Percentiles rank a stretch among this genome's conserved stretches.
These are phyloP conservation scores for Cladochytrium replicatum DNA, from an alignment of 192 early-diverging fungal genomes.

Conservation along the genomic window DNA sequence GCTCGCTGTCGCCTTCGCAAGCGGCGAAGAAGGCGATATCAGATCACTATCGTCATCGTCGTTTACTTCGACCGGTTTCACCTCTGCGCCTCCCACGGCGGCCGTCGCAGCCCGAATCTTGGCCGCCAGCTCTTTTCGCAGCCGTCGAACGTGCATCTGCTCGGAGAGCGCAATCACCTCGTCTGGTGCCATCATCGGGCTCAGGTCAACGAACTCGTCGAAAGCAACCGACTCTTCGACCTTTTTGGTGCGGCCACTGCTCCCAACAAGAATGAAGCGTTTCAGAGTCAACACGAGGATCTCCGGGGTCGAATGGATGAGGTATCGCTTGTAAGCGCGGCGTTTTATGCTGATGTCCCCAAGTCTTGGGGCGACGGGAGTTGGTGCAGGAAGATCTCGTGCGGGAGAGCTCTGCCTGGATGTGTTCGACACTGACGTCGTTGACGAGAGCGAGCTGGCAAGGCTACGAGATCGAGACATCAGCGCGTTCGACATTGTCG, in stretches of 20 bases:
- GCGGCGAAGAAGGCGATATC: slow-evolving; percentile 1
- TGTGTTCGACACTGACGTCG: too few relatives aligned
- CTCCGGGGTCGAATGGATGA: slow-evolving; percentile 28
- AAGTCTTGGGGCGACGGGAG: too few relatives aligned
- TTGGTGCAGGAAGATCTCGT: too few relatives aligned
- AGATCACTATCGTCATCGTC: background rate
- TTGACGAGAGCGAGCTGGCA: background rate
- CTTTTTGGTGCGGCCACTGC: slow-evolving; percentile 21
- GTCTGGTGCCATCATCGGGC: slow-evolving; percentile 20
- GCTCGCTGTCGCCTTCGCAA: background rate
- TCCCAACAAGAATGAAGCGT: slow-evolving; percentile 26
- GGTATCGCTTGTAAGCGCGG: slow-evolving; percentile 34
- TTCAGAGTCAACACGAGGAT: slow-evolving; percentile 36
- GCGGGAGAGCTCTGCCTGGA: too few relatives aligned
- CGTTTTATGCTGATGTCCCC: too few relatives aligned
- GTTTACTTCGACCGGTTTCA: background rate
- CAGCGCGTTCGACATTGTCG: background rate
- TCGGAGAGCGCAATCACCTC: slow-evolving; percentile 3
- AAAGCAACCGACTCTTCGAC: slow-evolving; percentile 29
- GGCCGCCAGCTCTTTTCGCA: background rate
- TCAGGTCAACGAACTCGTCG: slow-evolving; percentile 26
- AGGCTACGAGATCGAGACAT: background rate
- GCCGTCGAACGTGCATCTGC: background rate
- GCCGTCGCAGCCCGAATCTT: background rate
- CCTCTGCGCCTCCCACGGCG: background rate